A percentile compares a stretch with the other conserved stretches of the same genome.
These are phyloP conservation scores for Aspergillus sparsus DNA, from an alignment of 495 filamentous ascomycete genomes.

Conservation along the genomic window DNA sequence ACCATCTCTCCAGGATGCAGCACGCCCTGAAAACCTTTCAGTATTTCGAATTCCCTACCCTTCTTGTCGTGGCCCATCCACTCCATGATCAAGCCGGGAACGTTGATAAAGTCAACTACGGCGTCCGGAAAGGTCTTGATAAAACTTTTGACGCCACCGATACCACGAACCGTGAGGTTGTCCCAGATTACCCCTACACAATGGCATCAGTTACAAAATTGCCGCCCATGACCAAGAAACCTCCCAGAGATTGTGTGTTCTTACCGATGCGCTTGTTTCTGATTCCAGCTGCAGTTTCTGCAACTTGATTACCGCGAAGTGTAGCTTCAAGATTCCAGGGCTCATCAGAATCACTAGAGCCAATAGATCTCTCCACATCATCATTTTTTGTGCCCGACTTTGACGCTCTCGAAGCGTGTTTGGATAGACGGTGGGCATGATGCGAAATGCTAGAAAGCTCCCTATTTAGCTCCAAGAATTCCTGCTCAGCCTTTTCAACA, in stretches of 20 bases:
- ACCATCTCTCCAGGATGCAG: constrained; percentile 85
- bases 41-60: constrained; percentile 62
- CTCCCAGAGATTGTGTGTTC: neutral
- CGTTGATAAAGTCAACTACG: constrained; percentile 74
- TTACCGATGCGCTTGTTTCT: constrained; percentile 70
- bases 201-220: neutral
- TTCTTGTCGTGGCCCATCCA: constrained; percentile 62
- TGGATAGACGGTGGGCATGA: constrained; percentile 44
- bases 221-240: neutral
- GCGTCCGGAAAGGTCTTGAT: constrained; percentile 84
- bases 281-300: constrained; percentile 76
- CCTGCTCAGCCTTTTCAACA: constrained; percentile 70
- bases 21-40: constrained; percentile 58
- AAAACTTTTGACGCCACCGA: constrained; percentile 72
- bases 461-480: constrained; percentile 73
- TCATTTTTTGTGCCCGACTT: constrained; percentile 38
- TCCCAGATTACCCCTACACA: constrained; percentile 72
- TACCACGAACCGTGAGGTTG: constrained; percentile 72
- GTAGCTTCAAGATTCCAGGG: constrained; percentile 71
- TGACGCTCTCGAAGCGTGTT: constrained; percentile 42
- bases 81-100: constrained; percentile 58
- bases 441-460: constrained; percentile 71
- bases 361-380: constrained; percentile 53
- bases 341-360: constrained; percentile 51
- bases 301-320: constrained; percentile 65